phyloP scores from a whole-genome alignment of 495 filamentous ascomycete genomes.

The Tuber umbilicatum region DNA sequence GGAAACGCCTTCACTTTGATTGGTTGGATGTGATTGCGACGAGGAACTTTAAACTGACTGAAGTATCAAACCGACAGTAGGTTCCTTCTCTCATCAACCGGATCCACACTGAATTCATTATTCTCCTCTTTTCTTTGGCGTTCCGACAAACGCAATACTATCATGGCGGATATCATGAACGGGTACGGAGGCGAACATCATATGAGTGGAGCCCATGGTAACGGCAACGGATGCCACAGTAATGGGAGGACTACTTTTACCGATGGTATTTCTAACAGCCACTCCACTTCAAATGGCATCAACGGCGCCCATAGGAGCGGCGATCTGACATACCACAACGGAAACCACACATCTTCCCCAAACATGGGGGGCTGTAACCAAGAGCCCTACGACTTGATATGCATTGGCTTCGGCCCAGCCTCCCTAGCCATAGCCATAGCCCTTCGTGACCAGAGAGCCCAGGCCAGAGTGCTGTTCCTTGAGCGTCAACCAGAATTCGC shows the following conservation, averaged over 20 bases:
- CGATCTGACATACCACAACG: constrained; percentile 8
- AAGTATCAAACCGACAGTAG: neutral
- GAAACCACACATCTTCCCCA: constrained; percentile 21
- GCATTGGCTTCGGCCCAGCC: constrained; percentile 89
- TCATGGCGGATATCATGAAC: neutral
- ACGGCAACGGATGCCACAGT: neutral
- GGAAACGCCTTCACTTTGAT: constrained; percentile 16
- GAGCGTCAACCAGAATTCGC: constrained; percentile 77
- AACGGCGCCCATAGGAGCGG: constrained; percentile 26
- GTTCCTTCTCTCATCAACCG: neutral
- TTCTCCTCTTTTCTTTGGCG: neutral
- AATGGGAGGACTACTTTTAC: constrained; percentile 9
- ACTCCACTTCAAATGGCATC: constrained; percentile 17
- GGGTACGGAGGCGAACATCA: neutral
- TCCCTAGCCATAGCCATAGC: constrained; percentile 90
- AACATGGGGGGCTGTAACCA: neutral
- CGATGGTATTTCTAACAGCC: constrained; percentile 36
- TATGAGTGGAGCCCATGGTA: neutral
- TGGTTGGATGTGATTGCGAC: constrained; percentile 8
- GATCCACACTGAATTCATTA: neutral
- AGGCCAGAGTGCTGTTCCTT: constrained; percentile 62
- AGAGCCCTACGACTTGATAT: constrained; percentile 64
- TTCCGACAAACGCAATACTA: neutral
- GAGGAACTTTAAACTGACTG: neutral
- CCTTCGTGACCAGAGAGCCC: constrained; percentile 60